These are phyloP conservation scores for Aphanomyces invadans DNA, from an alignment of 352 stramenopile genomes.

Conservation along the genomic window DNA sequence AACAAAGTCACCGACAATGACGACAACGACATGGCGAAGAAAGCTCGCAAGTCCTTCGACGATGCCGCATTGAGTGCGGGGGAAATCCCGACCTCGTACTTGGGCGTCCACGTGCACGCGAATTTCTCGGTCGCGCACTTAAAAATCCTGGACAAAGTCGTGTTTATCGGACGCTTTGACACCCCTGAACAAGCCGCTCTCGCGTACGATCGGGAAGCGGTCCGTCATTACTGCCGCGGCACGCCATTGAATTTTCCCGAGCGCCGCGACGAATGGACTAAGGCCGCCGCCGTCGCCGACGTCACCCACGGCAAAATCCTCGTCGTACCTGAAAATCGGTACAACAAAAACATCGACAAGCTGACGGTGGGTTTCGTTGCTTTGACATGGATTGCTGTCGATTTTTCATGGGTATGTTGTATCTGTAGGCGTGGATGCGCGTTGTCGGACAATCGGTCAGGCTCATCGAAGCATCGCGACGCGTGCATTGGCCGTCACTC, in stretches of 20 bases:
- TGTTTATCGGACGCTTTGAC: conserved; percentile 66
- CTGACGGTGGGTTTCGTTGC: not conserved
- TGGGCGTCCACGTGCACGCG: conserved; percentile 58
- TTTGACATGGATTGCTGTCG: no score
- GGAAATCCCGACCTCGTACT: conserved; percentile 44
- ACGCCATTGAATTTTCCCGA: conserved; percentile 73
- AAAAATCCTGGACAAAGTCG: conserved; percentile 61
- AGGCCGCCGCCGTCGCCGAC: not conserved
- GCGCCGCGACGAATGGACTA: conserved; percentile 42
- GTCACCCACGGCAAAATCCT: not conserved
- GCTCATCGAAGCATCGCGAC: conserved; percentile 65
- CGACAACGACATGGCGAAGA: conserved; percentile 26
- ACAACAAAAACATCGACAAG: conserved; percentile 23
- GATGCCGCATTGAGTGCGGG: not conserved
- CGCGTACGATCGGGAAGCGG: conserved; percentile 69
- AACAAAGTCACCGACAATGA: not conserved
- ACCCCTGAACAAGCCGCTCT: conserved; percentile 58
- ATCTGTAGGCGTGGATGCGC: conserved; percentile 56
- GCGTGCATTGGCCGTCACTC: conserved; percentile 54
- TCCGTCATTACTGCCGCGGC: conserved; percentile 64
- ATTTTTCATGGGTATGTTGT: no score
- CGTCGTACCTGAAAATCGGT: conserved; percentile 15
- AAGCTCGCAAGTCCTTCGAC: conserved; percentile 30
- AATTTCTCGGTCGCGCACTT: conserved; percentile 76
- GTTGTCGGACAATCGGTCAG: conserved; percentile 67